Evolutionary conservation across 2,329 filamentous ascomycete species (phyloP).

Genomic region (Monilinia polystroma): DNA sequence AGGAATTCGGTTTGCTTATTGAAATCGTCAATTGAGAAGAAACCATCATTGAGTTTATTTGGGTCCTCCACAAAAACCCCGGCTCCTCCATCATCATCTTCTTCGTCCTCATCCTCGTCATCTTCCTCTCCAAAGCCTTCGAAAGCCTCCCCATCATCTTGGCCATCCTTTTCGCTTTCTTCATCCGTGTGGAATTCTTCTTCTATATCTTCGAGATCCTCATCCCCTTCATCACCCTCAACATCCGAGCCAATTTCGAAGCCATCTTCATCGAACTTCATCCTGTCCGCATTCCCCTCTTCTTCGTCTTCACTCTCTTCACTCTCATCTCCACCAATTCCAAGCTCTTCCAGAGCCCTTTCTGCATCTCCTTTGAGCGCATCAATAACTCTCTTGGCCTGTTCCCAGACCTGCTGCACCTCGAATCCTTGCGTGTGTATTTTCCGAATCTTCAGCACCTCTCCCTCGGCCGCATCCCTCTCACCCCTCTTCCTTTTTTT

Average conservation of each 20-base stretch:
- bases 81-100: conserved; percentile 49
- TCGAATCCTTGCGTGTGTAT: conserved; percentile 86
- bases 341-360: conserved; percentile 44
- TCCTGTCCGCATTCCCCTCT: conserved; percentile 40
- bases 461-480: conserved; percentile 46
- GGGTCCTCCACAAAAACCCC: conserved; percentile 68
- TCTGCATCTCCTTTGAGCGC: conserved; percentile 57
- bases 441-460: conserved; percentile 72
- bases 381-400: conserved; percentile 79
- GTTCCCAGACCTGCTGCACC: conserved; percentile 89
- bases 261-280: conserved; percentile 44
- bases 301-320: conserved; percentile 42
- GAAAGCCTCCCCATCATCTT: conserved; percentile 38
- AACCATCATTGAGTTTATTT: conserved; percentile 90
- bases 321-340: conserved; percentile 32
- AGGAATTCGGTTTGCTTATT: conserved; percentile 90
- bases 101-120: conserved; percentile 47
- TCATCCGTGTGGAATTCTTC: conserved; percentile 39
- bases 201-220: conserved; percentile 42
- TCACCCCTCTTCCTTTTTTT: conserved; percentile 74
- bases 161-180: conserved; percentile 39
- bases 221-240: conserved; percentile 40
- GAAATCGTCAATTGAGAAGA: conserved; percentile 97
- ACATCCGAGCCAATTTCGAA: conserved; percentile 42
- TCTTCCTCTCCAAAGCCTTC: conserved; percentile 39